phyloP scores from a whole-genome alignment of 768 basidiomycete genomes.

The Gelatoporia subvermispora region DNA sequence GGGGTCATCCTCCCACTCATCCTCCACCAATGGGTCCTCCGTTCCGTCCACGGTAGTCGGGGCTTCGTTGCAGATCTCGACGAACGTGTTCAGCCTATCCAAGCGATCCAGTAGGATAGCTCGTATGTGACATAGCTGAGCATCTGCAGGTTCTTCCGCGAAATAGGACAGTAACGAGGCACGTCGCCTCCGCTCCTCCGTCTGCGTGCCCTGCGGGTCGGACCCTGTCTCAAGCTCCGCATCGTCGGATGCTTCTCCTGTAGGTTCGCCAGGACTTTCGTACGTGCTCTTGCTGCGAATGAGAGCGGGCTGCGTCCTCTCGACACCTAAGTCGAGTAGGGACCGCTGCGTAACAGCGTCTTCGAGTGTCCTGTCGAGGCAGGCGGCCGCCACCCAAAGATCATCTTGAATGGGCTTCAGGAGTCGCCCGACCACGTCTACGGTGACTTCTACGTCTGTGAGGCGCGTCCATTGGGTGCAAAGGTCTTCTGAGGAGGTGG shows the following conservation, averaged over 20 bases:
- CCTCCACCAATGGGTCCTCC: slow-evolving; percentile 24
- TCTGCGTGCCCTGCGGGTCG: slow-evolving; percentile 11
- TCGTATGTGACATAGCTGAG: slow-evolving; percentile 61
- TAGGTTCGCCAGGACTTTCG: slow-evolving; percentile 14
- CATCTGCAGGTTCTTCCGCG: slow-evolving; percentile 50
- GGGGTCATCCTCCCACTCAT: slow-evolving; percentile 75
- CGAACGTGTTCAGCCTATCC: slow-evolving; percentile 70
- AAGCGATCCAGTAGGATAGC: slow-evolving; percentile 60
- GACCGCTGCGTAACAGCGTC: slow-evolving; percentile 48
- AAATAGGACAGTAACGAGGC: slow-evolving; percentile 49
- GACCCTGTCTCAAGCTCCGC: not conserved
- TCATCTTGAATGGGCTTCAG: slow-evolving; percentile 58
- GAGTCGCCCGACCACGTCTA: slow-evolving; percentile 39
- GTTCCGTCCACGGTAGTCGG: slow-evolving; percentile 17
- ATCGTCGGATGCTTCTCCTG: slow-evolving; percentile 13
- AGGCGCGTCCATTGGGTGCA: slow-evolving; percentile 47
- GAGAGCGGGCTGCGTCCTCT: slow-evolving; percentile 48
- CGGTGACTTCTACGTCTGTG: slow-evolving; percentile 53
- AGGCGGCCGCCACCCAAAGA: slow-evolving; percentile 75
- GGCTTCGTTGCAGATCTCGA: slow-evolving; percentile 48
- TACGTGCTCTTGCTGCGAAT: slow-evolving; percentile 39
- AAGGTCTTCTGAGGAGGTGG: slow-evolving; percentile 27
- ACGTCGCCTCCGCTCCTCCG: slow-evolving; percentile 16
- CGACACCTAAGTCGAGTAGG: slow-evolving; percentile 59
- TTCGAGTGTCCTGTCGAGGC: slow-evolving; percentile 61